Evolutionary conservation across 345 rosid species (phyloP), one percentile per base, ranked within the genome.

Genomic region (Heritiera littoralis): DNA sequence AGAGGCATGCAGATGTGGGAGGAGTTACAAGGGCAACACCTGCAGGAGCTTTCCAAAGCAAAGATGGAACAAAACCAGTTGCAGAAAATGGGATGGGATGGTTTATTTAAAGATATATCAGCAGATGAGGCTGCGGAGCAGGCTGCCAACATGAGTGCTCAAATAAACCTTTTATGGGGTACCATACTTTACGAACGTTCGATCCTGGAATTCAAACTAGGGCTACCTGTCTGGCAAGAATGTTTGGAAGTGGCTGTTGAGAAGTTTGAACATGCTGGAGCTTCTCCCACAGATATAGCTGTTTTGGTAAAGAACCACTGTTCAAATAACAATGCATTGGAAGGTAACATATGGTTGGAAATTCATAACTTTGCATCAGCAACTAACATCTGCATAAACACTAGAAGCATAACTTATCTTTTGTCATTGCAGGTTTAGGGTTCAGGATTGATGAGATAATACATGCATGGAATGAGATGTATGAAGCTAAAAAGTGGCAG

Each of bases 181-280:
- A 86, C 90, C 77, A 86, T 95, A 76, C 91, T 93, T n/a, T 95
- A 92, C 40, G 97, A 95, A 87, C 86, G 93, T 28, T 93, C 98
- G 12, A 80, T 89, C 61, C 89, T 93, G 87, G 99, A 96, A 86
- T 93, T 81, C 86, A 95, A 90, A 80, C 71, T 93, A 48, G 98
- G 85, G 64, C 68, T 89, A 77, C 97, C 93, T 15, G 74, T 80
- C 49, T 96, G 98, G 97, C 85, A 83, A 65, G 94, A 92, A 80
- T 88, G 86, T 80, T 78, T 93, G 85, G 97, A 91, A 81, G 91
- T 87, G 67, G 94, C 97, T 49, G 61, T 89, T 11, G 94, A 93
- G 91, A 93, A 89, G 84, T 92, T 92, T 83, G 93, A 89, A 79
- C 88, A 84, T 67, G 92, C 93, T 68, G 98, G 92, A 79, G 90